Evolutionary conservation across 495 filamentous ascomycete genomes (phyloP).

Genomic region (Cercophora samala): DNA sequence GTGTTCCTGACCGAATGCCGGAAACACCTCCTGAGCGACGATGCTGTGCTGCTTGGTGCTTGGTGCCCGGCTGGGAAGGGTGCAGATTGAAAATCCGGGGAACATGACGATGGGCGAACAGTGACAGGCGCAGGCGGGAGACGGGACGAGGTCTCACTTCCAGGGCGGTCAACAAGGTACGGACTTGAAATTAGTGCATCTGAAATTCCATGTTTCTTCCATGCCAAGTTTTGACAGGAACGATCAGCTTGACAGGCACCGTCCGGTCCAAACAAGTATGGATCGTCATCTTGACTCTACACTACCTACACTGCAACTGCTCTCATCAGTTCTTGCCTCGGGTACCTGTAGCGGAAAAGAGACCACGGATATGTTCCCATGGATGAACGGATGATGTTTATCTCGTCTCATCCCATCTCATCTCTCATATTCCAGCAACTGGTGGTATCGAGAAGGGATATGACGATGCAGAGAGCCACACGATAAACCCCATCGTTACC

Average conservation of each 20-base stretch:
- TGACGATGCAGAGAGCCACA: not conserved
- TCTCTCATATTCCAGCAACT: not conserved
- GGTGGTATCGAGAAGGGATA: no score
- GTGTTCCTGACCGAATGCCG: constrained; percentile 25
- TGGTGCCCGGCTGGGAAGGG: no score
- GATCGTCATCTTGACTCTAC: not conserved
- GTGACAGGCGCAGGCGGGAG: not conserved
- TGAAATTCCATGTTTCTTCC: not conserved
- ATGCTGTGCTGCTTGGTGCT: no score
- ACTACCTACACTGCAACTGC: no score
- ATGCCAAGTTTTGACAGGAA: not conserved
- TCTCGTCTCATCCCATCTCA: not conserved
- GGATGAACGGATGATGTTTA: not conserved
- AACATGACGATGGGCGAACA: not conserved
- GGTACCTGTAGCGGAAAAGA: not conserved
- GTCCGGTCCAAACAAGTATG: not conserved
- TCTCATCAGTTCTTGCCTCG: not conserved
- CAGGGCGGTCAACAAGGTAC: not conserved
- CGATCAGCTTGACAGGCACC: not conserved
- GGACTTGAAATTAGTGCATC: no score
- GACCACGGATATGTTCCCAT: not conserved
- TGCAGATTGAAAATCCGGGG: constrained; percentile 10
- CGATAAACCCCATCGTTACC: constrained; percentile 3
- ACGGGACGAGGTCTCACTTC: not conserved
- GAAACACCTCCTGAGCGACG: no score